Percentiles rank a stretch among this genome's conserved stretches.
Conservation (phyloP, 768 basidiomycete genomes). For the Tylopilus cervinicoccineus region DNA sequence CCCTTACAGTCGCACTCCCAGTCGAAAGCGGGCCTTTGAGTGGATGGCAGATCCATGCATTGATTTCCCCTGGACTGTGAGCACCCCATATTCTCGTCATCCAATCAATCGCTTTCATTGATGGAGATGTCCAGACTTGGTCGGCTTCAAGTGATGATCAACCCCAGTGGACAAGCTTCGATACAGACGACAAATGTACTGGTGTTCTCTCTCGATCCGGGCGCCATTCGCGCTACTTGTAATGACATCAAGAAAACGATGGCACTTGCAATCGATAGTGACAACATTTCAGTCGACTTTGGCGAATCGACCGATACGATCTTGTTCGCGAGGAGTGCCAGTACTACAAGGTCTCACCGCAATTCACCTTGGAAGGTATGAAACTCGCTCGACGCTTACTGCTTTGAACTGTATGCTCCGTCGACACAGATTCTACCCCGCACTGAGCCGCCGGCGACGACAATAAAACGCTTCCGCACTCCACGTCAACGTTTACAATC, state of each 20-base stretch:
- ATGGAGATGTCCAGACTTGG: constrained; percentile 10
- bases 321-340: constrained; percentile 10
- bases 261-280: constrained; percentile 14
- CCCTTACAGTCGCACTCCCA: constrained; percentile 69
- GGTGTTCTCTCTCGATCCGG: constrained; percentile 19
- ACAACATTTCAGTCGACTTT: not conserved
- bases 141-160: constrained; percentile 17
- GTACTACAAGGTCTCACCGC: not conserved
- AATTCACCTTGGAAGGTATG: constrained; percentile 25
- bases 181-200: constrained; percentile 25
- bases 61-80: constrained; percentile 67
- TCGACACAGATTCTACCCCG: constrained; percentile 8
- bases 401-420: not conserved
- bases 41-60: constrained; percentile 61
- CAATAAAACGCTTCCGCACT: not conserved
- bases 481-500: constrained; percentile 51
- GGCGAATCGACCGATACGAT: not conserved
- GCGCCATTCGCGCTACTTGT: not conserved
- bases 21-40: constrained; percentile 64
- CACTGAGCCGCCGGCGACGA: not conserved
- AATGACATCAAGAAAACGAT: not conserved
- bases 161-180: constrained; percentile 3
- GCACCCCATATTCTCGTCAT: constrained; percentile 9
- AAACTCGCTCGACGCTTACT: no score
- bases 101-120: not conserved